Evolutionary conservation across 1,284 basidiomycete genomes (phyloP).

Genomic region (Polyporus tsugae): DNA sequence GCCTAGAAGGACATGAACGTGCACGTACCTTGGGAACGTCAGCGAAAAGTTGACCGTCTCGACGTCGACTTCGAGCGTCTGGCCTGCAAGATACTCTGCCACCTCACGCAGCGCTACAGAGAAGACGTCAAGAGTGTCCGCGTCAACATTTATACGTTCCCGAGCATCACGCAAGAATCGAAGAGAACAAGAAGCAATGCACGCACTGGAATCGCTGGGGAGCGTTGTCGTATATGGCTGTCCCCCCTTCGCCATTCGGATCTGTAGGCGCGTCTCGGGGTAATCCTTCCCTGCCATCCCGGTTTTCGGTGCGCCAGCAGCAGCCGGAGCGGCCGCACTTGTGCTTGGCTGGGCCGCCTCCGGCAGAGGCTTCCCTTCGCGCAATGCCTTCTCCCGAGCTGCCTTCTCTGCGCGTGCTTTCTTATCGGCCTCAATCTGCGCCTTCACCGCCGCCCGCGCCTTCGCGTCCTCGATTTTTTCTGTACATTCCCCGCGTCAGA

Average conservation of each 20-base stretch:
- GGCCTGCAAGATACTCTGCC: slow-evolving; percentile 85
- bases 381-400: slow-evolving; percentile 87
- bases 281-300: slow-evolving; percentile 70
- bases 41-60: slow-evolving; percentile 80
- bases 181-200: background rate
- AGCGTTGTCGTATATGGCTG: slow-evolving; percentile 84
- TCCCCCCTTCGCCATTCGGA: slow-evolving; percentile 82
- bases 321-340: slow-evolving; percentile 48
- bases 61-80: slow-evolving; percentile 73
- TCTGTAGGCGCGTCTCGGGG: slow-evolving; percentile 86
- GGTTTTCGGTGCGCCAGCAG: slow-evolving; percentile 49
- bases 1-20: background rate
- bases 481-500: slow-evolving; percentile 40
- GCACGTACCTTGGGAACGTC: slow-evolving; percentile 82
- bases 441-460: slow-evolving; percentile 86
- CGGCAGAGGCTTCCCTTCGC: slow-evolving; percentile 70
- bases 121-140: slow-evolving; percentile 8
- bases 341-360: slow-evolving; percentile 32
- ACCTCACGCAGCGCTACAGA: slow-evolving; percentile 80
- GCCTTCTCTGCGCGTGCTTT: slow-evolving; percentile 86
- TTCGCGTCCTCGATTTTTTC: slow-evolving; percentile 89
- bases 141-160: slow-evolving; percentile 2
- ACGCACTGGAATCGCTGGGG: slow-evolving; percentile 80
- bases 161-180: slow-evolving; percentile 5
- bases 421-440: slow-evolving; percentile 95